phyloP scores from a whole-genome alignment of 192 early-diverging fungal species.

The Coemansia sp. region DNA sequence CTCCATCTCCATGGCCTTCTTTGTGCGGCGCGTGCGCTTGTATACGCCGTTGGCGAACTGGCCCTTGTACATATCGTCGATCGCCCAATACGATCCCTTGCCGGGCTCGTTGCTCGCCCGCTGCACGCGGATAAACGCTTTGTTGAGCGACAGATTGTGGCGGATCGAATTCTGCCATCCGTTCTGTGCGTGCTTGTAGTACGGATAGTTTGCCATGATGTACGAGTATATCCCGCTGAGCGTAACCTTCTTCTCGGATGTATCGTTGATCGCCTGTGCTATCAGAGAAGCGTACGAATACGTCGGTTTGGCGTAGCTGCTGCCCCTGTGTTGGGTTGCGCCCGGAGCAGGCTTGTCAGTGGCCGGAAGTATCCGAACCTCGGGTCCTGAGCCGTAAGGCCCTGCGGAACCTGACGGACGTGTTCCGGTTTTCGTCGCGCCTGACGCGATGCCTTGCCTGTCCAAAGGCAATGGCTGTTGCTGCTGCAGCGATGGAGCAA shows the following conservation, averaged over 20 bases:
- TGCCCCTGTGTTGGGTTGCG: not conserved
- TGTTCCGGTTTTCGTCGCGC: not conserved
- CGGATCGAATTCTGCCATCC: constrained; percentile 98
- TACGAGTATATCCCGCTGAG: constrained; percentile 90
- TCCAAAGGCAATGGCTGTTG: not conserved
- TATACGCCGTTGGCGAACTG: constrained; percentile 76
- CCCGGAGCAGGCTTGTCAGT: constrained; percentile 26
- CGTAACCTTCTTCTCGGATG: constrained; percentile 69
- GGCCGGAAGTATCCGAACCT: constrained; percentile 48
- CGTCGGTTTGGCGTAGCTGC: constrained; percentile 65
- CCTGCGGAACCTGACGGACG: not conserved
- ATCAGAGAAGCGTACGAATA: constrained; percentile 90
- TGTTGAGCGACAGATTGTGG: constrained; percentile 96
- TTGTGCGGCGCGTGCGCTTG: constrained; percentile 63
- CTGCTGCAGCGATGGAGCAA: not conserved
- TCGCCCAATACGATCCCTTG: constrained; percentile 95
- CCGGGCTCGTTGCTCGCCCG: constrained; percentile 84
- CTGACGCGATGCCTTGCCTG: not conserved
- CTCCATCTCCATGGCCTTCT: constrained; percentile 55
- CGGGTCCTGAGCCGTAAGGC: not conserved
- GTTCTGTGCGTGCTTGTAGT: constrained; percentile 80
- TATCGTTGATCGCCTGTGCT: constrained; percentile 86
- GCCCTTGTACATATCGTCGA: constrained; percentile 69
- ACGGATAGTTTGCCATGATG: constrained; percentile 80
- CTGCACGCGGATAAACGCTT: constrained; percentile 88